phyloP scores from a whole-genome alignment of 176 grass and related monocot species.

The Zoysia pacifica region DNA sequence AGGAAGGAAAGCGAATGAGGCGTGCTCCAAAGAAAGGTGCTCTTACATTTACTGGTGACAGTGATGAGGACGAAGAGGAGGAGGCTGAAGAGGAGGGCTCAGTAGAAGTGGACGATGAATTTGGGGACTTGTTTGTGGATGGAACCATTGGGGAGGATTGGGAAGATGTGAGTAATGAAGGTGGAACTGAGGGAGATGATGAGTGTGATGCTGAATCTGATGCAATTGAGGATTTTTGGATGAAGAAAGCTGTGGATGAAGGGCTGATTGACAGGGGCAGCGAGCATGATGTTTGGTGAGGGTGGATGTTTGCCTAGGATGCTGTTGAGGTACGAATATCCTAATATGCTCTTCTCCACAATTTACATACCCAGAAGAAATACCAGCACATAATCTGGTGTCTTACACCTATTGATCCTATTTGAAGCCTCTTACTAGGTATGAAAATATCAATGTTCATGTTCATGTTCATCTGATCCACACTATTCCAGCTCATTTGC shows the following conservation, averaged over 20 bases:
- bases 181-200: constrained; percentile 6
- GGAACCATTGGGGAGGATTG: constrained; percentile 58
- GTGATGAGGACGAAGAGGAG: constrained; percentile 21
- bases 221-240: constrained; percentile 75
- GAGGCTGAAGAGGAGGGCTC: constrained; percentile 25
- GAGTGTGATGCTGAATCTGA: constrained; percentile 44
- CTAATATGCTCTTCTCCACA: background rate
- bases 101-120: constrained; percentile 49
- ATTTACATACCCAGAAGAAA: background rate
- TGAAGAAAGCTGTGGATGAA: constrained; percentile 61
- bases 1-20: constrained; percentile 62
- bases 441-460: background rate
- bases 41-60: constrained; percentile 7
- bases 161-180: constrained; percentile 52
- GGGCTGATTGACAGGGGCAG: constrained; percentile 49
- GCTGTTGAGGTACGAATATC: background rate
- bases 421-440: background rate
- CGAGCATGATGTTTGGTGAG: constrained; percentile 74
- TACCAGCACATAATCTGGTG: constrained; percentile 6
- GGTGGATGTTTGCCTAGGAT: background rate
- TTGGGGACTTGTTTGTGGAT: constrained; percentile 57
- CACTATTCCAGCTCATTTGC: too few species aligned
- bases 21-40: constrained; percentile 44
- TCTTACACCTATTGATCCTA: background rate
- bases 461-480: too few species aligned